A percentile compares a stretch with the other conserved stretches of the same genome.
phyloP scores from a whole-genome alignment of 495 filamentous ascomycete species.

The Paragyromitra xinjiangensis region DNA sequence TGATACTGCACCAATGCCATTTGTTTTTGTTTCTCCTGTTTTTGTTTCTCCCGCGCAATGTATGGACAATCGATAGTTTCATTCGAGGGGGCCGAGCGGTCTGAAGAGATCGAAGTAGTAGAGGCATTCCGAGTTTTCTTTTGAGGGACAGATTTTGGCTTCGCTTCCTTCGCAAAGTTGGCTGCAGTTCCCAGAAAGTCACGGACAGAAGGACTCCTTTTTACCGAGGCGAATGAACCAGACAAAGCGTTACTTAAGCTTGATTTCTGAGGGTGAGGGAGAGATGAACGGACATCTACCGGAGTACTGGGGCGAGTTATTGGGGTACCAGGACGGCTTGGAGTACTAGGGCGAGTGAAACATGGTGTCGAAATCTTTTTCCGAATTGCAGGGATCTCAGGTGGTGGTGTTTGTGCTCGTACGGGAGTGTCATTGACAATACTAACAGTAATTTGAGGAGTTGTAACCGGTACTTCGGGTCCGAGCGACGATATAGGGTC shows the following conservation, averaged over 20 bases:
- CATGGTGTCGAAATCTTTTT: slow-evolving; percentile 47
- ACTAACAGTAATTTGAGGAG: slow-evolving; percentile 9
- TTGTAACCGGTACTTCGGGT: slow-evolving; percentile 29
- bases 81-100: slow-evolving; percentile 7
- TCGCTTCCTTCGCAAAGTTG: slow-evolving; percentile 47
- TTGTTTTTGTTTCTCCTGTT: slow-evolving; percentile 40
- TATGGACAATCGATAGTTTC: slow-evolving; percentile 31
- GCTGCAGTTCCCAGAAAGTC: slow-evolving; percentile 46
- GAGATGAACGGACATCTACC: slow-evolving; percentile 50
- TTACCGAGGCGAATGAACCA: slow-evolving; percentile 44
- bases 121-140: slow-evolving; percentile 18
- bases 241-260: slow-evolving; percentile 39
- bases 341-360: slow-evolving; percentile 42
- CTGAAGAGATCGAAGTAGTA: slow-evolving; percentile 12
- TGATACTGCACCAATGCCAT: slow-evolving; percentile 52
- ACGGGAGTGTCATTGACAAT: slow-evolving; percentile 29
- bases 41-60: slow-evolving; percentile 30
- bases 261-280: slow-evolving; percentile 38
- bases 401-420: slow-evolving; percentile 32
- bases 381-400: slow-evolving; percentile 42
- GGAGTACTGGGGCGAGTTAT: slow-evolving; percentile 45
- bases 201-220: slow-evolving; percentile 49
- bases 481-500: slow-evolving; percentile 33
- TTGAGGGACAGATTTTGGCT: slow-evolving; percentile 25
- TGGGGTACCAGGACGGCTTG: slow-evolving; percentile 37